phyloP scores from a whole-genome alignment of 2,329 filamentous ascomycete genomes.

The Aspergillus bombycis region DNA sequence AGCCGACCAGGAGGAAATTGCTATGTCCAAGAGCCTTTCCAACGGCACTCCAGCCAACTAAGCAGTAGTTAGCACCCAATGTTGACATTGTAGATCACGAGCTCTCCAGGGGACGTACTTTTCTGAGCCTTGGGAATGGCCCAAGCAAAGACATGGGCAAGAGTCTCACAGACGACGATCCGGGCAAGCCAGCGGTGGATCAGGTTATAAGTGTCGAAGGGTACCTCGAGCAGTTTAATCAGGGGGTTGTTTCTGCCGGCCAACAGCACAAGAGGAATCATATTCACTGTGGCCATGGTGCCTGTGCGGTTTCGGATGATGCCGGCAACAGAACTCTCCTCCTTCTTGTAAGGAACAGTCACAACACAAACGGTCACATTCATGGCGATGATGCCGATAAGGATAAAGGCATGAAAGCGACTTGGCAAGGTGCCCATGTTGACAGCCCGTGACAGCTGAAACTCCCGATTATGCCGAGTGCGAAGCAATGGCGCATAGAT shows the following conservation, averaged over 20 bases:
- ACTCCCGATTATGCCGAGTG: slow-evolving; percentile 49
- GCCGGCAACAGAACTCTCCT: slow-evolving; percentile 37
- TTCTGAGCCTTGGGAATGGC: slow-evolving; percentile 65
- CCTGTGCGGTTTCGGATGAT: slow-evolving; percentile 48
- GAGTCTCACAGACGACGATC: slow-evolving; percentile 68
- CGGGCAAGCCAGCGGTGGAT: slow-evolving; percentile 80
- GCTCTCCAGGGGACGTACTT: slow-evolving; percentile 20
- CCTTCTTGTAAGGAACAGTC: slow-evolving; percentile 44
- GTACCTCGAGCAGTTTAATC: slow-evolving; percentile 46
- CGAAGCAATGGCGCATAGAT: slow-evolving; percentile 51
- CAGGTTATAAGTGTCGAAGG: slow-evolving; percentile 54
- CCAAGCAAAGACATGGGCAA: slow-evolving; percentile 75
- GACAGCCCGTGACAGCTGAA: slow-evolving; percentile 47
- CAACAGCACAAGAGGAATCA: slow-evolving; percentile 48
- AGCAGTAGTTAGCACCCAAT: slow-evolving; percentile 53
- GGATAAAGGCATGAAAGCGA: slow-evolving; percentile 48
- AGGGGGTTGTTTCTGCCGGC: slow-evolving; percentile 49
- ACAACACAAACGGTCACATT: slow-evolving; percentile 55
- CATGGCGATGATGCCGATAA: slow-evolving; percentile 46
- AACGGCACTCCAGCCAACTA: slow-evolving; percentile 43
- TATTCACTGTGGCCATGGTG: slow-evolving; percentile 47
- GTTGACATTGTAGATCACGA: not conserved
- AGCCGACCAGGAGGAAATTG: slow-evolving; percentile 44
- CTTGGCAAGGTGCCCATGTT: slow-evolving; percentile 52
- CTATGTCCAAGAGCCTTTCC: slow-evolving; percentile 32